Conservation (phyloP, 192 early-diverging fungal species). For the Gorgonomyces haynaldii region DNA sequence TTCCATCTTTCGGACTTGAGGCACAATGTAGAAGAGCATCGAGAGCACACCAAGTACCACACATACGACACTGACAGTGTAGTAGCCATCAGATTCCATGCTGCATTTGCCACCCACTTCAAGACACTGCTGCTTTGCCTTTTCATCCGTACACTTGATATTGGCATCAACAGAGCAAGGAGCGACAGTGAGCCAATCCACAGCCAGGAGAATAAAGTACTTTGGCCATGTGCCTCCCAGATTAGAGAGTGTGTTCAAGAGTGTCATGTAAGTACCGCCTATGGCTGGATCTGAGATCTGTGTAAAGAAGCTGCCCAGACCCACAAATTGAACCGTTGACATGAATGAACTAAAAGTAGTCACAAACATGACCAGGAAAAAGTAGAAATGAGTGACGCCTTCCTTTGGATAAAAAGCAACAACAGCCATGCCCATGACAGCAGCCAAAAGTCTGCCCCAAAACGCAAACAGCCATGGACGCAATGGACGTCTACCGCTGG, state of each 20-base stretch:
- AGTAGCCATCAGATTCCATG: constrained; percentile 75
- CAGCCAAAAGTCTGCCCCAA: constrained; percentile 67
- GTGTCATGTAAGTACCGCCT: constrained; percentile 49
- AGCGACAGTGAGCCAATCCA: constrained; percentile 80
- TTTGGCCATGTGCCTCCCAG: constrained; percentile 96
- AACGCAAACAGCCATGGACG: constrained; percentile 89
- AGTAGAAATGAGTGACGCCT: constrained; percentile 54
- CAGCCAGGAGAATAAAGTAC: constrained; percentile 79
- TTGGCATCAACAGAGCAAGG: constrained; percentile 43
- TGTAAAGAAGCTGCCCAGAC: constrained; percentile 88
- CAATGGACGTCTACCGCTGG: constrained; percentile 68
- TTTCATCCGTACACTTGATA: constrained; percentile 55
- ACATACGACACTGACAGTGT: constrained; percentile 59
- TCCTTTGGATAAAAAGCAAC: constrained; percentile 66
- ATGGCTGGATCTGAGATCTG: constrained; percentile 86
- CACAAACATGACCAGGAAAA: constrained; percentile 62
- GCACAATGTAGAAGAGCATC: constrained; percentile 20
- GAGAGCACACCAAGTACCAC: constrained; percentile 49
- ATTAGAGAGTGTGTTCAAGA: constrained; percentile 87
- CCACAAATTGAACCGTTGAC: constrained; percentile 89
- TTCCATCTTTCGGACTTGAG: constrained; percentile 18
- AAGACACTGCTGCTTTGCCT: constrained; percentile 47
- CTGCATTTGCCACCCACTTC: constrained; percentile 56
- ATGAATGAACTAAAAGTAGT: constrained; percentile 79
- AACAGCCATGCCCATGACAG: constrained; percentile 70